Evolutionary conservation across 768 basidiomycete species (phyloP), one percentile per base, ranked within the genome.

Genomic region (Boletus tylopilopsis): DNA sequence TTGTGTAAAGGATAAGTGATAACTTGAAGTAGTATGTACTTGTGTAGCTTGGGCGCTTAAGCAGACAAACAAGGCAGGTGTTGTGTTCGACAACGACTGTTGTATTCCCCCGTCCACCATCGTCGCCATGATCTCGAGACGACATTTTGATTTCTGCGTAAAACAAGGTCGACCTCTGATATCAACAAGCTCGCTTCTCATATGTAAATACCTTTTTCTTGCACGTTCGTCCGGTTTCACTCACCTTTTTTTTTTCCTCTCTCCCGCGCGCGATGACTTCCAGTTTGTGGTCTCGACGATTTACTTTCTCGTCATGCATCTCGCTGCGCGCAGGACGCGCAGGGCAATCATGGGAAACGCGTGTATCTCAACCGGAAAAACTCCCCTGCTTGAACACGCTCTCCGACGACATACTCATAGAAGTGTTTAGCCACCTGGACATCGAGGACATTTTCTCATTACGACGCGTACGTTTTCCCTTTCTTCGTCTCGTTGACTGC

Each of bases 391-490:
- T 68, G 51, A 63, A 59, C 50, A 34, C 48, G 36, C 67, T 68
- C 45, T 70, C 67, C 23, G 71, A 72, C 47, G 73, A 75, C 50
- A 58, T 73, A 24, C 60, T 75, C 34, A 61, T 75, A 45, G 72
- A 64, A 22, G 56, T 75, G 12, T 68, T 70, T 49, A 51, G 39
- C n/a, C 61, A 68, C 36, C 53, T 75, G 40, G 66, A 67, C n/a
- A 45, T 75, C 47, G 56, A 67, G 25, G 73, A 75, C 46, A 64
- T 75, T 16, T 42, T 75, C 9, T 56, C 60, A 13, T 37, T 75
- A 50, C 69, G 73, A 46, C 59, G 51, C 49, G 73, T 75, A 52
- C 29, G 70, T 62, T 3, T 37, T 29, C 13, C 27, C 27, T 29
- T 10, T 11, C 12, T 15, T 24, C 41, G 5, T 34, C 15, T 24